Conservation (phyloP, 2,329 filamentous ascomycete species). For the Mollisiaceae sp. region DNA sequence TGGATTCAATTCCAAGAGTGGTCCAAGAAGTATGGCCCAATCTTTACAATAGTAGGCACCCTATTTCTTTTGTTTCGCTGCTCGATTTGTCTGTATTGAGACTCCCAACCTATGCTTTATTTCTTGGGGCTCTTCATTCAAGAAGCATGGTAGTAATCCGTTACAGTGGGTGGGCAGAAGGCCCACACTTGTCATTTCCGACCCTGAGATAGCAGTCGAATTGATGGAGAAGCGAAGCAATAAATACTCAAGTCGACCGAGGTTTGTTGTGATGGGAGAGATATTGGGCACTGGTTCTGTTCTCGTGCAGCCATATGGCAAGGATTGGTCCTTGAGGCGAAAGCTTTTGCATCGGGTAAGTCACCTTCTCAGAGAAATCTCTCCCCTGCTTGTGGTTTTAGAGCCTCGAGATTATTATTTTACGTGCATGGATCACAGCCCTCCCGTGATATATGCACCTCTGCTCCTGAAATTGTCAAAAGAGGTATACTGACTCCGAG, state of each 20-base stretch:
- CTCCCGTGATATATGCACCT: no score
- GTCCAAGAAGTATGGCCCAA: slow-evolving; percentile 51
- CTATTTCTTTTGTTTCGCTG: no score
- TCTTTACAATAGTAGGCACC: slow-evolving; percentile 47
- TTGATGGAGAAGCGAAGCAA: slow-evolving; percentile 52
- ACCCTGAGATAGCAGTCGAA: slow-evolving; percentile 50
- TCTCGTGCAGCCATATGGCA: slow-evolving; percentile 55
- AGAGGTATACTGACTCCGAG: no score
- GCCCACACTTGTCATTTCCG: slow-evolving; percentile 51
- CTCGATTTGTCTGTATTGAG: no score
- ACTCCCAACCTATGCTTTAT: no score
- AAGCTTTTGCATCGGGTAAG: slow-evolving; percentile 46
- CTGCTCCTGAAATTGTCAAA: no score
- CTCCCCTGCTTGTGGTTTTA: no score
- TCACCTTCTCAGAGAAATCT: no score
- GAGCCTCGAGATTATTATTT: no score
- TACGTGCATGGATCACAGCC: no score
- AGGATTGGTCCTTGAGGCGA: slow-evolving; percentile 51
- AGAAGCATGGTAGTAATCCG: not conserved
- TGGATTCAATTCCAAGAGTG: slow-evolving; percentile 51
- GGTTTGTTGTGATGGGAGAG: slow-evolving; percentile 52
- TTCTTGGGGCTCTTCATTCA: not conserved
- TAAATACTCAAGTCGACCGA: slow-evolving; percentile 51
- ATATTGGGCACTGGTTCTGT: slow-evolving; percentile 48
- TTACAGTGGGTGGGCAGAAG: slow-evolving; percentile 50